Evolutionary conservation across 2,329 filamentous ascomycete species (phyloP).

Genomic region (Corynespora cassiicola): DNA sequence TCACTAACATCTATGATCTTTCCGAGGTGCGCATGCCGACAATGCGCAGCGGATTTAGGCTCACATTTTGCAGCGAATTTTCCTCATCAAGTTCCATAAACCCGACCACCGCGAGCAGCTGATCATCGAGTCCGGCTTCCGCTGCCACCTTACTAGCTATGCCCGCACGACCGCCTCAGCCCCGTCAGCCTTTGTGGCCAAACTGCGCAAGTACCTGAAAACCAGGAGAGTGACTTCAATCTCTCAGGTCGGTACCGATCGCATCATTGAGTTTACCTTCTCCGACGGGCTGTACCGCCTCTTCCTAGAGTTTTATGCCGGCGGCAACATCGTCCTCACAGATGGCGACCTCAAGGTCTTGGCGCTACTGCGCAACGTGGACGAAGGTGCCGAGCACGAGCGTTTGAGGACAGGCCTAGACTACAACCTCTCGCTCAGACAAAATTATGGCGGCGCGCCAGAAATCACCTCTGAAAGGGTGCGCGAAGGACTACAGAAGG

Average conservation of each 20-base stretch:
- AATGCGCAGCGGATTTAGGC: neutral
- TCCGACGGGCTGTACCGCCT: constrained; percentile 88
- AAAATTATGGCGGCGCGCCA: constrained; percentile 81
- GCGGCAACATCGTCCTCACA: constrained; percentile 92
- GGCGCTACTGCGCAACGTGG: constrained; percentile 78
- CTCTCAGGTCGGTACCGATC: constrained; percentile 87
- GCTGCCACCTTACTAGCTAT: constrained; percentile 92
- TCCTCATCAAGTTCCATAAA: constrained; percentile 93
- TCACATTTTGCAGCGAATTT: constrained; percentile 70
- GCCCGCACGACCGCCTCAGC: constrained; percentile 82
- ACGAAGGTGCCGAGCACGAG: constrained; percentile 83
- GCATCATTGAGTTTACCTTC: constrained; percentile 90
- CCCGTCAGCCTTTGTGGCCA: constrained; percentile 84
- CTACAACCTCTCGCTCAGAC: constrained; percentile 81
- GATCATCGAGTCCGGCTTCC: constrained; percentile 92
- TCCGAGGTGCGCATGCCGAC: constrained; percentile 51
- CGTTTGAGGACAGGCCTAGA: constrained; percentile 76
- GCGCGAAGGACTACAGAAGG: constrained; percentile 70
- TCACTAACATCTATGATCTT: constrained; percentile 95
- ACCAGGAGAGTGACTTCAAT: constrained; percentile 83
- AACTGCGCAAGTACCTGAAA: constrained; percentile 86
- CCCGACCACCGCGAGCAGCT: constrained; percentile 88
- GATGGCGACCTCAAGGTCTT: constrained; percentile 84
- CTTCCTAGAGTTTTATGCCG: constrained; percentile 95
- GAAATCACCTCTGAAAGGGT: constrained; percentile 77